Percentiles rank a stretch among this genome's conserved stretches.
Evolutionary conservation across 1,139 yeast genomes (phyloP).

Genomic region (Zhuliangozyma parablackwelliae): DNA sequence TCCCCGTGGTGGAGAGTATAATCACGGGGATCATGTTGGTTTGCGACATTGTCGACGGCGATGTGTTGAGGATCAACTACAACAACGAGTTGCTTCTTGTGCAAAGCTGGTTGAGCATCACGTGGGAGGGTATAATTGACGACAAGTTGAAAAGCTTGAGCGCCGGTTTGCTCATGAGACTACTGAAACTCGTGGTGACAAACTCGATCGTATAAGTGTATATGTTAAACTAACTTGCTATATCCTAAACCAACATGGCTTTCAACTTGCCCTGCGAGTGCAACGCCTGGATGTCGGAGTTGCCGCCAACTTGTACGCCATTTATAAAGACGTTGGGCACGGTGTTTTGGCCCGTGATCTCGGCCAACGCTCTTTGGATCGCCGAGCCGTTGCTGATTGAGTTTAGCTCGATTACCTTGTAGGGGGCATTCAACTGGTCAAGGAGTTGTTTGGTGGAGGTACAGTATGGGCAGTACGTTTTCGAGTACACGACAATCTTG

Average conservation of each 20-base stretch:
- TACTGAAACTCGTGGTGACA: slow-evolving; percentile 21
- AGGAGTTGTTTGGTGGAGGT: slow-evolving; percentile 19
- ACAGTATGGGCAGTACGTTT: slow-evolving; percentile 29
- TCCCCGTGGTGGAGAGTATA: slow-evolving; percentile 42
- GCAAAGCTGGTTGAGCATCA: slow-evolving; percentile 35
- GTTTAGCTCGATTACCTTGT: slow-evolving; percentile 22
- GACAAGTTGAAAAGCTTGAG: slow-evolving; percentile 42
- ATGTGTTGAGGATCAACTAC: slow-evolving; percentile 25
- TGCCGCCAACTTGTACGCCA: slow-evolving; percentile 87
- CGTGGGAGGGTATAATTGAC: slow-evolving; percentile 47
- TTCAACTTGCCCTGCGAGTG: slow-evolving; percentile 18
- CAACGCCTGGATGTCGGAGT: slow-evolving; percentile 68
- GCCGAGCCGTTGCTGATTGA: slow-evolving; percentile 14
- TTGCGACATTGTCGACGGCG: slow-evolving; percentile 41
- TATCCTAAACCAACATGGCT: too few species aligned
- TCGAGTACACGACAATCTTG: slow-evolving; percentile 18
- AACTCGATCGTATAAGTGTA: too few species aligned
- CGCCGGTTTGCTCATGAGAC: slow-evolving; percentile 45
- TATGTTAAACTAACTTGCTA: too few species aligned
- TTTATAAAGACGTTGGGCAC: slow-evolving; percentile 84
- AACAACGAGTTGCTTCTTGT: slow-evolving; percentile 27
- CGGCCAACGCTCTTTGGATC: slow-evolving; percentile 65
- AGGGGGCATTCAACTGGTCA: slow-evolving; percentile 11
- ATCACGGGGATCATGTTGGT: slow-evolving; percentile 45
- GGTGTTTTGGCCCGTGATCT: slow-evolving; percentile 77